Base-by-base conservation (phyloP, 805 yeast species). In the Candida taoyuanica region DNA sequence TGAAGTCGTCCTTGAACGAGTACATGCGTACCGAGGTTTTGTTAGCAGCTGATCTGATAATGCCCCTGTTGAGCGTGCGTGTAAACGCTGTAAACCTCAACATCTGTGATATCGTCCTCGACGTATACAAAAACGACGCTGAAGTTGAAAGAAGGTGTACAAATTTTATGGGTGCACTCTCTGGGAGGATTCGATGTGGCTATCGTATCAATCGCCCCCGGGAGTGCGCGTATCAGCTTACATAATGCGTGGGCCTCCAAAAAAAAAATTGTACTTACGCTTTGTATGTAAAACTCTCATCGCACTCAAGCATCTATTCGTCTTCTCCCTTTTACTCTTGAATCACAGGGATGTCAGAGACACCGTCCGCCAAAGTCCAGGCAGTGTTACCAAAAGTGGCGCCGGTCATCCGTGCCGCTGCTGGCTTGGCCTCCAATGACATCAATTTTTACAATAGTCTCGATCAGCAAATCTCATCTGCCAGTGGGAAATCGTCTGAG, bases 401-500 rank as follows among this genome's bases (percentile, higher is more conserved):
- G 33, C 66, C 71, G 9, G 64, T 80, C 3, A 75, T 85, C 28
- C 67, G 94, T 43, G 73, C 82, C 3, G 71, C 95, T 0, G 67
- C 81, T 3, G 78, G 84, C 2, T 59, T 89, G 30, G 83, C 85
- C 2, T 76, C 86, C 0, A 84, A 84, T 39, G 98, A 91, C 64
- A 71, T 88, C n/a, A 75, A 72, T 21, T 93, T 89, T 53, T 76
- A 78, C 58, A 66, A 70, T 32, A 76, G 85, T 33, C 54, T 86
- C 11, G 91, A 85, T 50, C 50, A 64, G 3, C 53, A 58, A 1
- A 53, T 79, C 12, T 60, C 68, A 7, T 45, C 53, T 0, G 54
- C 67, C 12, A 56, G 79, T 33, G 66, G 67, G 8, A 47, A 48
- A 2, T 53, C 73, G 0, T 67, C 78, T 4, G 55, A 59, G 13